Evolutionary conservation across 331 rosid species (phyloP).

Genomic region (Phaseolus coccineus): DNA sequence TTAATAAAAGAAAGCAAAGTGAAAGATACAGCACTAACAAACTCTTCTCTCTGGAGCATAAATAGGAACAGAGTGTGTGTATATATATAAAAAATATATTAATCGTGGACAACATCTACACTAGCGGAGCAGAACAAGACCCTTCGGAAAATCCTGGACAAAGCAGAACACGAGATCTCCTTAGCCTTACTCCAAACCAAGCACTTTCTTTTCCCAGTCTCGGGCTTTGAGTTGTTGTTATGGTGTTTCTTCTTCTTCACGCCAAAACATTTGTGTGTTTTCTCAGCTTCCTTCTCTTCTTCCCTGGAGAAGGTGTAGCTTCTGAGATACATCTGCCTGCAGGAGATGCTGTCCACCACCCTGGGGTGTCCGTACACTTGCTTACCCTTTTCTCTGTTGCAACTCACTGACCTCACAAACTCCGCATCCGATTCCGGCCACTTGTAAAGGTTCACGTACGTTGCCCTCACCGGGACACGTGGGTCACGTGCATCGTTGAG

Average conservation of each 20-base stretch:
- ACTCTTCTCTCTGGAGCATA: background rate
- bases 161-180: constrained; percentile 64
- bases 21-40: background rate
- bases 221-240: constrained; percentile 21
- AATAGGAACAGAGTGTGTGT: background rate
- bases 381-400: constrained; percentile 41
- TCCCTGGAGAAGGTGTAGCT: constrained; percentile 87
- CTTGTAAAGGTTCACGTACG: constrained; percentile 84
- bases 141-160: constrained; percentile 65
- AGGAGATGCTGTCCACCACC: constrained; percentile 79
- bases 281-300: constrained; percentile 64
- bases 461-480: constrained; percentile 75
- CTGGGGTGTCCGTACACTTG: constrained; percentile 55
- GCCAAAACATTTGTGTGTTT: constrained; percentile 66
- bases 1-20: background rate
- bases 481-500: constrained; percentile 72
- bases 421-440: constrained; percentile 95
- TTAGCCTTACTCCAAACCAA: constrained; percentile 73
- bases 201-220: constrained; percentile 47
- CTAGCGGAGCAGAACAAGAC: constrained; percentile 75
- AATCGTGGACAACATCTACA: constrained; percentile 62
- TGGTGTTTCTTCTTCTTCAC: constrained; percentile 1
- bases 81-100: background rate
- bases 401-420: constrained; percentile 70
- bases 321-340: constrained; percentile 84